Percentiles rank a stretch among this genome's conserved stretches.
phyloP scores from a whole-genome alignment of 1,284 basidiomycete species.

The Melampsora americana region DNA sequence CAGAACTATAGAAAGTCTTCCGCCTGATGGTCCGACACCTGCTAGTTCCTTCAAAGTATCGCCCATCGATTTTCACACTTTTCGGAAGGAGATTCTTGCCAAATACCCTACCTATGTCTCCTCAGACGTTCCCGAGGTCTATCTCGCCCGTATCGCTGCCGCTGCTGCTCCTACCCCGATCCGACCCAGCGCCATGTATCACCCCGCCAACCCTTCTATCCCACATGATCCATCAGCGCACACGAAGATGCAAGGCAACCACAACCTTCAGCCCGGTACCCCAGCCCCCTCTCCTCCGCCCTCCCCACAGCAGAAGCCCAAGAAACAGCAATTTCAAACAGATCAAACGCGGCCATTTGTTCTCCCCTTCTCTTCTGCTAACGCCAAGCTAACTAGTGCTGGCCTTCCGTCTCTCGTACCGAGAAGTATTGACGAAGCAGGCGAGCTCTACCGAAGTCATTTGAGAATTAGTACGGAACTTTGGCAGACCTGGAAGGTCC shows the following conservation, averaged over 20 bases:
- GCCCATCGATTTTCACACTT: conserved; percentile 79
- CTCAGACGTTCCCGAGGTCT: conserved; percentile 26
- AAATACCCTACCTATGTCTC: conserved; percentile 74
- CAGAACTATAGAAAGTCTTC: conserved; percentile 67
- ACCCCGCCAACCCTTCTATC: conserved; percentile 33
- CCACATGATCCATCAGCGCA: conserved; percentile 37
- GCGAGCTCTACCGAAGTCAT: conserved; percentile 81
- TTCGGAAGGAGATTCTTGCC: conserved; percentile 79
- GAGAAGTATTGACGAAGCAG: conserved; percentile 91
- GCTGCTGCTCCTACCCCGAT: conserved; percentile 86
- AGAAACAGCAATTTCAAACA: conserved; percentile 98
- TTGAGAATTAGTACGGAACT: conserved; percentile 84
- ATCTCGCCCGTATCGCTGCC: conserved; percentile 68
- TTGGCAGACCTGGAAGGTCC: conserved; percentile 88
- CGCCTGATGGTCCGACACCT: conserved; percentile 27
- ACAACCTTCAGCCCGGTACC: conserved; percentile 46
- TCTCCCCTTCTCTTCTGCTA: conserved; percentile 75
- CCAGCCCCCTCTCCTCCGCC: conserved; percentile 86
- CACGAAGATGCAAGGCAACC: conserved; percentile 21
- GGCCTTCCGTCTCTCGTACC: conserved; percentile 66
- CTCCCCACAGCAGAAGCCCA: conserved; percentile 71
- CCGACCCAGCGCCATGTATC: conserved; percentile 55
- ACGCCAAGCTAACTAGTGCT: conserved; percentile 56
- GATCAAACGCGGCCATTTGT: conserved; percentile 92
- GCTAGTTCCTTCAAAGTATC: conserved; percentile 56